Percentiles rank a stretch among this genome's conserved stretches.
phyloP scores from a whole-genome alignment of 768 basidiomycete species.

The Myochromella boudieri region DNA sequence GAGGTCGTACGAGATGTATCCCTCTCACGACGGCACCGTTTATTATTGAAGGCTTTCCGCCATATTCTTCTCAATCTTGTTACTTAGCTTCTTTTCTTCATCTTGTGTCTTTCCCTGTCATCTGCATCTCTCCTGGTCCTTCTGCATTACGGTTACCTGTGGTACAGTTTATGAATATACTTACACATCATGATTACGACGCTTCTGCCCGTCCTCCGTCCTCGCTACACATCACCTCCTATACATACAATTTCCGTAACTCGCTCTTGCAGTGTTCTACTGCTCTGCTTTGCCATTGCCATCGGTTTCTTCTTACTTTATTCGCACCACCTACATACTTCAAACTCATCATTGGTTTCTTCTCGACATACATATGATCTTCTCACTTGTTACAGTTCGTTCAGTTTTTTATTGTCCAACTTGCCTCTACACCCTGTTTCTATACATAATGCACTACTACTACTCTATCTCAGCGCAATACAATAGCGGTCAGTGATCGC shows the following conservation, averaged over 20 bases:
- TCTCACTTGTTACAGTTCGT: constrained; percentile 1
- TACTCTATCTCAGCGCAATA: no score
- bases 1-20: constrained; percentile 69
- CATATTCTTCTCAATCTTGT: constrained; percentile 22
- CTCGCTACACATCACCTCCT: constrained; percentile 2
- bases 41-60: constrained; percentile 54
- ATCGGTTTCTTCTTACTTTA: constrained; percentile 17
- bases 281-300: constrained; percentile 10
- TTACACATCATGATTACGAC: constrained; percentile 11
- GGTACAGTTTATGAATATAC: constrained; percentile 13
- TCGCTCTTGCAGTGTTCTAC: constrained; percentile 3
- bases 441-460: no score
- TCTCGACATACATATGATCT: constrained; percentile 19
- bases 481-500: no score
- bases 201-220: not conserved
- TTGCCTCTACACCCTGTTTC: no score
- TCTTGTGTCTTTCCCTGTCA: not conserved
- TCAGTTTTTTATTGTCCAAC: not conserved
- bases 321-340: constrained; percentile 23
- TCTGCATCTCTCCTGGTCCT: constrained; percentile 5
- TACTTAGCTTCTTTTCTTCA: constrained; percentile 11
- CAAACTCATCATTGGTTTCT: constrained; percentile 15
- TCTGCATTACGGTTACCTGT: constrained; percentile 12
- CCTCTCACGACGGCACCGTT: constrained; percentile 48
- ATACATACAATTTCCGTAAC: constrained; percentile 1